A percentile compares a stretch with the other conserved stretches of the same genome.
Conservation (phyloP, 2,329 filamentous ascomycete genomes). For the Penicillium italicum region DNA sequence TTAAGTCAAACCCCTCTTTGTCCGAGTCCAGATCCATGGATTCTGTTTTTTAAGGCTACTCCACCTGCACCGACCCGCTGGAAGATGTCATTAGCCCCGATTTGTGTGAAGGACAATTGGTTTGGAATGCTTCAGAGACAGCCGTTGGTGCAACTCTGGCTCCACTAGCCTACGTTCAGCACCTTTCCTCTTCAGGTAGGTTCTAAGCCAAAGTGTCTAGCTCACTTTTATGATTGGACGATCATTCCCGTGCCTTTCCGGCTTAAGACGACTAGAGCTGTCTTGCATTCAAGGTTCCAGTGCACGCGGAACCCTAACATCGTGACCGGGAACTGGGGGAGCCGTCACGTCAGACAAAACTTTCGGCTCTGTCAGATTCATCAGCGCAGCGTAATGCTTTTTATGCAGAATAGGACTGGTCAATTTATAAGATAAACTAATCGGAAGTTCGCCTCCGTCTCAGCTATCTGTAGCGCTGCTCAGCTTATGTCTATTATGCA, state of each 20-base stretch:
- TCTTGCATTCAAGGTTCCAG: neutral
- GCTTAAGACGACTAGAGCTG: neutral
- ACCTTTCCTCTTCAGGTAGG: conserved; percentile 4
- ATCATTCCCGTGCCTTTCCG: neutral
- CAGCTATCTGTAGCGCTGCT: neutral
- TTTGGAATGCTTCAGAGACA: conserved; percentile 8
- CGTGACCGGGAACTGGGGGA: neutral
- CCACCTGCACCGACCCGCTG: conserved; percentile 22
- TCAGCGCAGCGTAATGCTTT: neutral
- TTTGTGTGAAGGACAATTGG: neutral
- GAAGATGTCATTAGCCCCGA: conserved; percentile 5
- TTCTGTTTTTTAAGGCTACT: conserved; percentile 13
- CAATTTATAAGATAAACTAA: neutral
- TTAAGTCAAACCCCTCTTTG: neutral
- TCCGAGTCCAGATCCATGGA: conserved; percentile 6
- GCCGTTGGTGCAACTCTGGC: conserved; percentile 19
- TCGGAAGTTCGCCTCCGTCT: neutral
- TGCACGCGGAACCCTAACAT: neutral
- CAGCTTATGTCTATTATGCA: neutral
- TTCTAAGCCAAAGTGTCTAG: conserved; percentile 2
- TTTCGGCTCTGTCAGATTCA: conserved; percentile 3
- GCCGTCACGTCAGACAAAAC: neutral
- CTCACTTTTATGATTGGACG: neutral
- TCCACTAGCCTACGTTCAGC: conserved; percentile 9
- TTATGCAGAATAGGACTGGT: neutral